Evolutionary conservation across 148 eudicot genomes (phyloP).

Genomic region (Talinum fruticosum): DNA sequence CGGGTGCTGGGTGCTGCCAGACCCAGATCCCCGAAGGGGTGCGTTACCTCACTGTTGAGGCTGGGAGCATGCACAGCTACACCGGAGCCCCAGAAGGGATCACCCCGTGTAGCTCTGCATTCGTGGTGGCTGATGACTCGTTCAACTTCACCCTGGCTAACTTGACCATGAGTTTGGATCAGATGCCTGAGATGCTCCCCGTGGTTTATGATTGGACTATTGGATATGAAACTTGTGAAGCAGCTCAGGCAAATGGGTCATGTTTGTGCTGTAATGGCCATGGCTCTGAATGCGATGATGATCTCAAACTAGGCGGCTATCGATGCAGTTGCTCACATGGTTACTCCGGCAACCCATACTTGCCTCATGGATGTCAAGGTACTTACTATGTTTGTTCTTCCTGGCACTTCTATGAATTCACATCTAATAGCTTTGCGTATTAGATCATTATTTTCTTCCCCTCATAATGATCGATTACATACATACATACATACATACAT

Average conservation of each 20-base stretch:
- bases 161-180: background rate
- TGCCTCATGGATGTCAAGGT: slow-evolving; percentile 11
- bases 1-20: slow-evolving; percentile 24
- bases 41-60: background rate
- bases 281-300: background rate
- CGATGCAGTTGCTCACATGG: background rate
- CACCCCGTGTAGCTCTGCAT: slow-evolving; percentile 21
- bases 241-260: background rate
- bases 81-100: background rate
- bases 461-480: too few relatives aligned
- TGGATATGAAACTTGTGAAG: slow-evolving; percentile 16
- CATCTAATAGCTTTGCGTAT: too few relatives aligned
- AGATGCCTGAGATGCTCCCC: slow-evolving; percentile 5
- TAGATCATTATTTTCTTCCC: too few relatives aligned
- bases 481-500: too few relatives aligned
- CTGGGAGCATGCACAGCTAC: background rate
- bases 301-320: background rate
- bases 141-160: background rate
- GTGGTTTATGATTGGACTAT: slow-evolving; percentile 23
- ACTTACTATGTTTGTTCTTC: too few relatives aligned
- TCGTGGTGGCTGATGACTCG: slow-evolving; percentile 9
- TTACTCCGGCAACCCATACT: slow-evolving; percentile 9
- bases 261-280: slow-evolving; percentile 5
- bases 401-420: too few relatives aligned
- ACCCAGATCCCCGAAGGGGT: slow-evolving; percentile 14